A percentile compares a stretch with the other conserved stretches of the same genome.
These are phyloP conservation scores for Xerocomus potaroensis DNA, from an alignment of 768 basidiomycete species.

Conservation along the genomic window DNA sequence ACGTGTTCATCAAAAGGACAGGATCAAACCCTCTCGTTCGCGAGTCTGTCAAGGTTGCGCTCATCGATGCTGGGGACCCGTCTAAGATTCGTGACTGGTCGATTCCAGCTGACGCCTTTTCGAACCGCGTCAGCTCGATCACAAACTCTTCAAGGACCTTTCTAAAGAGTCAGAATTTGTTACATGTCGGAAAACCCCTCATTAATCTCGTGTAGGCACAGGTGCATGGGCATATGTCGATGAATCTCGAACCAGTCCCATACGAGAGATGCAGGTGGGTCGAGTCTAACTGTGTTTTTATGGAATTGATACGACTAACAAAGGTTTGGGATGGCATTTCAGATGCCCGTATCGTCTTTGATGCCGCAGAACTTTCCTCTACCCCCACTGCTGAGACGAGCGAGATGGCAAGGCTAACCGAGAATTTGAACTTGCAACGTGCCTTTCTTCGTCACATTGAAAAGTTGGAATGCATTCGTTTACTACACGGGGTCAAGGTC, in stretches of 20 bases:
- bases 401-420: constrained; percentile 81
- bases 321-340: constrained; percentile 94
- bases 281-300: neutral
- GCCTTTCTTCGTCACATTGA: constrained; percentile 68
- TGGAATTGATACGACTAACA: constrained; percentile 1
- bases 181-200: neutral
- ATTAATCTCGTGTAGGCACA: constrained; percentile 46
- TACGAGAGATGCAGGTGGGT: constrained; percentile 83
- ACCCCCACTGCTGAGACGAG: constrained; percentile 26
- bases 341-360: constrained; percentile 72
- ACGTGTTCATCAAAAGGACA: constrained; percentile 21
- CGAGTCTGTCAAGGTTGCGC: constrained; percentile 56
- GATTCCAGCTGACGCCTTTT: constrained; percentile 50
- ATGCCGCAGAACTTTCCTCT: constrained; percentile 41
- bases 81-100: constrained; percentile 66
- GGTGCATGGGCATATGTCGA: constrained; percentile 85
- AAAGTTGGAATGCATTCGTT: constrained; percentile 45
- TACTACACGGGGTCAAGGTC: constrained; percentile 76
- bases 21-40: constrained; percentile 51
- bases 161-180: constrained; percentile 48
- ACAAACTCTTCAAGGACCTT: constrained; percentile 70
- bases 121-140: constrained; percentile 84
- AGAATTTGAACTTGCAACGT: constrained; percentile 91
- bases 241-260: constrained; percentile 55
- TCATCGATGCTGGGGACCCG: constrained; percentile 82